phyloP scores from a whole-genome alignment of 2,329 filamentous ascomycete species.

The Simplicillium aogashimaense region DNA sequence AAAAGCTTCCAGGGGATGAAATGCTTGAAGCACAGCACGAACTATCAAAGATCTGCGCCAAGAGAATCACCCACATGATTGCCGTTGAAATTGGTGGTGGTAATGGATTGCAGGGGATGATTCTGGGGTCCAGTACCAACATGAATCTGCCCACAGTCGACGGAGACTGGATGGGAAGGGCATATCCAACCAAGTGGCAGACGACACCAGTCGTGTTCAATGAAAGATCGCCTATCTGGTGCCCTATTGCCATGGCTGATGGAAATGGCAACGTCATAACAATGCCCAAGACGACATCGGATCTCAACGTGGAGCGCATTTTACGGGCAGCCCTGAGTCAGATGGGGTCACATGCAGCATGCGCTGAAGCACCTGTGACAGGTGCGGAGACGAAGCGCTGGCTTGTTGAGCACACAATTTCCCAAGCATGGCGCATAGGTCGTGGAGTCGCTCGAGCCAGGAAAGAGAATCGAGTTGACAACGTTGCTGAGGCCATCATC shows the following conservation, averaged over 20 bases:
- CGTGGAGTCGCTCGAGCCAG: conserved; percentile 44
- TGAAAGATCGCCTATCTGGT: conserved; percentile 33
- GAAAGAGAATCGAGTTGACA: conserved; percentile 36
- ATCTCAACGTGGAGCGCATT: conserved; percentile 36
- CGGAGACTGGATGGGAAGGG: conserved; percentile 47
- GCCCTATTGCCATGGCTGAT: conserved; percentile 37
- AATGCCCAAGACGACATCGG: conserved; percentile 37
- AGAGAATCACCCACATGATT: conserved; percentile 45
- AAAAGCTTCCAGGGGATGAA: conserved; percentile 49
- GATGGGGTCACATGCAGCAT: conserved; percentile 43
- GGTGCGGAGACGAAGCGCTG: conserved; percentile 39
- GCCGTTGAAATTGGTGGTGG: conserved; percentile 57
- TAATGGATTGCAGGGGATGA: conserved; percentile 50
- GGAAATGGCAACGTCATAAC: conserved; percentile 40
- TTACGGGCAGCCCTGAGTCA: conserved; percentile 41
- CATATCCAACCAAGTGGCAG: conserved; percentile 45
- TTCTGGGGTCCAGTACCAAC: conserved; percentile 41
- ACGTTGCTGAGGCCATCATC: conserved; percentile 47
- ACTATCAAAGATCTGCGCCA: conserved; percentile 39
- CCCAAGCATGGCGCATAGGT: conserved; percentile 49
- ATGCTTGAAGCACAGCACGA: conserved; percentile 39
- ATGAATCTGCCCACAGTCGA: conserved; percentile 42
- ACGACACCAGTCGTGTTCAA: conserved; percentile 43
- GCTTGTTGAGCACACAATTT: conserved; percentile 42
- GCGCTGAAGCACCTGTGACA: conserved; percentile 36